These are phyloP conservation scores for Cenchrus purpureus DNA, from an alignment of 176 grass and related monocot species.

Conservation along the genomic window DNA sequence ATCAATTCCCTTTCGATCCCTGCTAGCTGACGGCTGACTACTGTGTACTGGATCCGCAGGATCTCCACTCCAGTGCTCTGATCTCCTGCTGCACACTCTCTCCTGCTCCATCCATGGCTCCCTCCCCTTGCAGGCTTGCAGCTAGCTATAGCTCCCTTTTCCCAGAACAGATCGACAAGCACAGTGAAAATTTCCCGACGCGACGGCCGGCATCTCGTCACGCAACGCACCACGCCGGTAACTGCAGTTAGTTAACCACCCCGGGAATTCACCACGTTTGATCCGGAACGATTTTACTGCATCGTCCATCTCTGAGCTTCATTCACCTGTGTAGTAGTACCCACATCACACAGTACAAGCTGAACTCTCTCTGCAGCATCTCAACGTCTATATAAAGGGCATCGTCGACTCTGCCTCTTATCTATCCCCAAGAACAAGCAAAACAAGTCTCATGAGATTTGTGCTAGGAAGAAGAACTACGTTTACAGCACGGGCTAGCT, in stretches of 20 bases:
- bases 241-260: neutral
- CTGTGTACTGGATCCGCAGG: conserved; percentile 28
- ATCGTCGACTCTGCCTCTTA: too few species aligned
- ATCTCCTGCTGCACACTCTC: too few species aligned
- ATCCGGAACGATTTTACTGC: neutral
- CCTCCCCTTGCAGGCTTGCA: neutral
- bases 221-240: neutral
- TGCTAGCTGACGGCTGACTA: too few species aligned
- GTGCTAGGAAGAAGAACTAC: neutral
- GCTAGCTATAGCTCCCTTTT: conserved; percentile 32
- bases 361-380: neutral
- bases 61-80: conserved; percentile 15
- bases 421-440: neutral
- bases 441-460: neutral
- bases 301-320: neutral
- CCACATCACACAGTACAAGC: neutral
- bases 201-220: conserved; percentile 28
- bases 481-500: neutral
- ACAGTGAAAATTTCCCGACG: neutral
- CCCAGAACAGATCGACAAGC: conserved; percentile 13
- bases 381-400: neutral
- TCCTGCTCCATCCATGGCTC: neutral
- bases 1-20: neutral
- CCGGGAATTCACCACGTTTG: neutral
- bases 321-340: too few species aligned